Evolutionary conservation across 345 rosid genomes (phyloP).

Genomic region (Sonneratia caseolaris): DNA sequence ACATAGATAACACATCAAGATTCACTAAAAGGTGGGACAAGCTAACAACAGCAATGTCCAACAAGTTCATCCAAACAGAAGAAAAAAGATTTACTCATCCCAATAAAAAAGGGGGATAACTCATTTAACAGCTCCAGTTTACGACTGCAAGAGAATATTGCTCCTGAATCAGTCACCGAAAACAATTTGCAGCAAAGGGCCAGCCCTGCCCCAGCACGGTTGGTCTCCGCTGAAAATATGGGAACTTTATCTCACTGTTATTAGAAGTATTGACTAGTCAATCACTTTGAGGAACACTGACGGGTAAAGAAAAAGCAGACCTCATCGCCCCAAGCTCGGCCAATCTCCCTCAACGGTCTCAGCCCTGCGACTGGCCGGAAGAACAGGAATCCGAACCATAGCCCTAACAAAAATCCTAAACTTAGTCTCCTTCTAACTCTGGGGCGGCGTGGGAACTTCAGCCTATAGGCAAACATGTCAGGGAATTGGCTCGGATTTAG

Average conservation of each 20-base stretch:
- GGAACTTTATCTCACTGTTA: not conserved
- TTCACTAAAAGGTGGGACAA: not conserved
- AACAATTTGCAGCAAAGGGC: not conserved
- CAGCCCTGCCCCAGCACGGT: too few species aligned
- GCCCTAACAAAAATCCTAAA: conserved; percentile 32
- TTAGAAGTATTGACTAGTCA: not conserved
- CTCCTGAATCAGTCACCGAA: not conserved
- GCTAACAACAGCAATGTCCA: not conserved
- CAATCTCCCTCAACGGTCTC: conserved; percentile 74
- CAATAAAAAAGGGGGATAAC: not conserved
- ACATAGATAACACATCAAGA: not conserved
- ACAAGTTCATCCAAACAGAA: not conserved
- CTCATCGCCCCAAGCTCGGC: conserved; percentile 96
- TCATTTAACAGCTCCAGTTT: not conserved
- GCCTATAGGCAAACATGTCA: conserved; percentile 9
- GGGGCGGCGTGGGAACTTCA: conserved; percentile 5
- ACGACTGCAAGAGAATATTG: not conserved
- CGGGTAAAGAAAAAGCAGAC: conserved; percentile 29
- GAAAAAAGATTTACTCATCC: not conserved
- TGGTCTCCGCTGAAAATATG: not conserved
- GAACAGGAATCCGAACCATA: conserved; percentile 43
- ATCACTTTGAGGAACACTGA: conserved; percentile 10
- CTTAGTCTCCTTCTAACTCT: conserved; percentile 24
- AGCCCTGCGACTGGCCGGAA: conserved; percentile 46
- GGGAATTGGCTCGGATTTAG: not conserved